Percentiles rank a stretch among this genome's conserved stretches.
Conservation (phyloP, 139 green algal genomes). For the Coelastrella sp. region DNA sequence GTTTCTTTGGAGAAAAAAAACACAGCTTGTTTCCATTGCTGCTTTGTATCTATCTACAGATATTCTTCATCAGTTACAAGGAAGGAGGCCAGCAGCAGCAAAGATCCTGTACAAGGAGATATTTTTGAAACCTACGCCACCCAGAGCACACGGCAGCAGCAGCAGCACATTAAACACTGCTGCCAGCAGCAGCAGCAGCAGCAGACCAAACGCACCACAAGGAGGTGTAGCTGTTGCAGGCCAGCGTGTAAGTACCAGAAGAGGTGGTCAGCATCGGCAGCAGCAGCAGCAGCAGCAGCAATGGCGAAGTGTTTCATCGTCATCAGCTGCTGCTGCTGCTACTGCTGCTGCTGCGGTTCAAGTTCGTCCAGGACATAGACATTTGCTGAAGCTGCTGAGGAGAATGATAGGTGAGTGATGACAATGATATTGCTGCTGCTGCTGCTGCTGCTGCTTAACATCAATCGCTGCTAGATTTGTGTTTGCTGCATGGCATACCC, state of each 20-base stretch:
- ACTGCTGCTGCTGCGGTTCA: conserved; percentile 11
- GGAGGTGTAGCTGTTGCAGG: too few species aligned
- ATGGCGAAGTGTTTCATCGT: too few species aligned
- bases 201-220: too few species aligned
- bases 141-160: conserved; percentile 23
- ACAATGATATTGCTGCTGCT: not conserved
- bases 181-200: not conserved
- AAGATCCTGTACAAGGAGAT: conserved; percentile 57
- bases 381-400: conserved; percentile 24
- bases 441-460: not conserved
- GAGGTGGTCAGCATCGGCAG: too few species aligned
- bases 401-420: conserved; percentile 33
- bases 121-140: conserved; percentile 45
- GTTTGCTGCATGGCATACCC: too few species aligned
- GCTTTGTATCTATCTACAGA: too few species aligned
- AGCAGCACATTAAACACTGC: not conserved
- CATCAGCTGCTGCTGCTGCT: conserved; percentile 19
- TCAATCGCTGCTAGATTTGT: not conserved
- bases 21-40: too few species aligned
- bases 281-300: not conserved
- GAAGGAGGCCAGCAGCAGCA: not conserved
- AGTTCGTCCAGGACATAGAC: not conserved
- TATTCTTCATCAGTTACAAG: conserved; percentile 55
- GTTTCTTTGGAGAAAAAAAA: too few species aligned
- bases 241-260: too few species aligned